These are phyloP conservation scores for Debaryomycetaceae sp. DNA, from an alignment of 1,139 yeast genomes.

Conservation along the genomic window DNA sequence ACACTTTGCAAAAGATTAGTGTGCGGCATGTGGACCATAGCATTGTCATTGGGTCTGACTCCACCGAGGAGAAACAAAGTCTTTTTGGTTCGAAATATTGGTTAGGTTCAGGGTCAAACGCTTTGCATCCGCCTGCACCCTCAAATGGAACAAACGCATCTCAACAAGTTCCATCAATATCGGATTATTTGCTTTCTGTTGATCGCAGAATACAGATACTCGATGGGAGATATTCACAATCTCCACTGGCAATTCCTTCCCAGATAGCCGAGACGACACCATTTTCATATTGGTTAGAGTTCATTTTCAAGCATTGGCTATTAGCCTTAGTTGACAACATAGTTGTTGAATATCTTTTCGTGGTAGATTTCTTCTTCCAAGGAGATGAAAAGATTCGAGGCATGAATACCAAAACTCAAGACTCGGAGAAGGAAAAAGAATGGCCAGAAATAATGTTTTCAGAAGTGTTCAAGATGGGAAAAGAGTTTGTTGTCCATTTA, in stretches of 20 bases:
- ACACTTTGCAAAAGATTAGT: constrained; percentile 66
- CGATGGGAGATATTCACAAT: constrained; percentile 10
- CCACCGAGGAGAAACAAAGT: constrained; percentile 19
- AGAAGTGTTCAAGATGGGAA: constrained; percentile 43
- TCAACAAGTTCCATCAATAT: constrained; percentile 18
- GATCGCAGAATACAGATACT: constrained; percentile 55
- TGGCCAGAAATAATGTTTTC: constrained; percentile 52
- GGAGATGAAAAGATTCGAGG: constrained; percentile 37
- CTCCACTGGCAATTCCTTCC: constrained; percentile 67
- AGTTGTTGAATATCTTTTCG: constrained; percentile 71
- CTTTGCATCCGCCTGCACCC: constrained; percentile 4
- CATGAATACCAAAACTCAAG: constrained; percentile 8
- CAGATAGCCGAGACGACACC: constrained; percentile 82
- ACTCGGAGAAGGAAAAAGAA: constrained; percentile 27
- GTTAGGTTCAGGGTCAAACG: constrained; percentile 12
- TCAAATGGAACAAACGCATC: constrained; percentile 3
- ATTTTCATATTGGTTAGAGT: constrained; percentile 65
- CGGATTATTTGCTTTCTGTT: constrained; percentile 53
- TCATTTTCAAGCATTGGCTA: constrained; percentile 69
- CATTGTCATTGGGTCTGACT: constrained; percentile 47
- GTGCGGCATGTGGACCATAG: constrained; percentile 50
- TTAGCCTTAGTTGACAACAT: constrained; percentile 74
- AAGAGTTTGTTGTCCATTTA: constrained; percentile 39
- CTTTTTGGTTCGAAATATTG: constrained; percentile 28
- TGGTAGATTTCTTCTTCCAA: constrained; percentile 65